phyloP scores from a whole-genome alignment of 305 asterid genomes.

The Rubia balearica region DNA sequence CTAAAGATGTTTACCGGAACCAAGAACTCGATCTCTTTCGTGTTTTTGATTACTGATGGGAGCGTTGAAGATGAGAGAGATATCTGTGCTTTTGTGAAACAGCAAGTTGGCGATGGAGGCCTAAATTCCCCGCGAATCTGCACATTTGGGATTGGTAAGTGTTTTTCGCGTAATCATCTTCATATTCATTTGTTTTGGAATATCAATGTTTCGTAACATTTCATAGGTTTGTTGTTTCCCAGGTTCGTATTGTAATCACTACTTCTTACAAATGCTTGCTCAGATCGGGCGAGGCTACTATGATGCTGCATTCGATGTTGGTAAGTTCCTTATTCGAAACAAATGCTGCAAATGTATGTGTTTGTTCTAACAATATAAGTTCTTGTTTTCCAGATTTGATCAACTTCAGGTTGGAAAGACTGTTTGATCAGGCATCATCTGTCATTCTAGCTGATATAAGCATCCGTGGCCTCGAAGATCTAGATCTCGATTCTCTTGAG shows the following conservation, averaged over 20 bases:
- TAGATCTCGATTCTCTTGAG: slow-evolving; percentile 70
- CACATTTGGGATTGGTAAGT: slow-evolving; percentile 78
- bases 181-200: background rate
- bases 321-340: slow-evolving; percentile 31
- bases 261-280: slow-evolving; percentile 86
- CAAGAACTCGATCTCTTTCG: slow-evolving; percentile 40
- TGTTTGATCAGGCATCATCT: slow-evolving; percentile 50
- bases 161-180: background rate
- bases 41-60: slow-evolving; percentile 82
- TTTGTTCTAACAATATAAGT: background rate
- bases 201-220: background rate
- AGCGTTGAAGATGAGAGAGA: slow-evolving; percentile 80
- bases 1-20: slow-evolving; percentile 49
- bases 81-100: slow-evolving; percentile 47
- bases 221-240: slow-evolving; percentile 5
- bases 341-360: background rate
- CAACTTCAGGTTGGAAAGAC: slow-evolving; percentile 50
- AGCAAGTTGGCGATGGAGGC: slow-evolving; percentile 42
- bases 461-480: slow-evolving; percentile 49
- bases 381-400: slow-evolving; percentile 48
- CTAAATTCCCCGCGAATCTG: slow-evolving; percentile 56
- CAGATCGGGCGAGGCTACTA: slow-evolving; percentile 75
- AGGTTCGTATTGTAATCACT: slow-evolving; percentile 82
- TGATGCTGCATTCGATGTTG: slow-evolving; percentile 65
- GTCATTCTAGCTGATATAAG: slow-evolving; percentile 53